A percentile compares a stretch with the other conserved stretches of the same genome.
These are phyloP conservation scores for Aspergillus aculeatinus DNA, from an alignment of 2,329 filamentous ascomycete species.

Conservation along the genomic window DNA sequence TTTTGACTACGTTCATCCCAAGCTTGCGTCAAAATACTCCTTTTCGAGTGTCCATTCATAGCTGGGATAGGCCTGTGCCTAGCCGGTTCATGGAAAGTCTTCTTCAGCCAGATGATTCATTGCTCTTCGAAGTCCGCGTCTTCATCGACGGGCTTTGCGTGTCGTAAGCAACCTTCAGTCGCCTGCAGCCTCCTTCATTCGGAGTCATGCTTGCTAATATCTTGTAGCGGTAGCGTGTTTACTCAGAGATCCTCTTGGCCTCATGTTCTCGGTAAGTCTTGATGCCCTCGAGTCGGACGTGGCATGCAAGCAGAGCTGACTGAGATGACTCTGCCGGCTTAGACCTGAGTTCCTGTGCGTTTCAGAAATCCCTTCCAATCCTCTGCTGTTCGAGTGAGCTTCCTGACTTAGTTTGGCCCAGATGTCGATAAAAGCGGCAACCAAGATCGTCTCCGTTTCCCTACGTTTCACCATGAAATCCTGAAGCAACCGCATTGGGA, in stretches of 20 bases:
- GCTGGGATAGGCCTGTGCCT: slow-evolving; percentile 63
- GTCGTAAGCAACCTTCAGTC: slow-evolving; percentile 51
- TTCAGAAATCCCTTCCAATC: slow-evolving; percentile 41
- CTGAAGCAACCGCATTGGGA: slow-evolving; percentile 71
- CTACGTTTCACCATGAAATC: slow-evolving; percentile 67
- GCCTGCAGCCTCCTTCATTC: not conserved
- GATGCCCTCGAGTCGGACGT: slow-evolving; percentile 1
- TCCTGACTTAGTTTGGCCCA: slow-evolving; percentile 13
- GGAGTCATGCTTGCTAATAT: slow-evolving; percentile 3
- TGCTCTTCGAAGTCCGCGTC: slow-evolving; percentile 65
- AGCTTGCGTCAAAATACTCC: slow-evolving; percentile 58
- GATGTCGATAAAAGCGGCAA: slow-evolving; percentile 57
- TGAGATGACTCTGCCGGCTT: not conserved
- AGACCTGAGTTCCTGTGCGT: slow-evolving; percentile 40
- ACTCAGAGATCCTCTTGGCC: slow-evolving; percentile 54
- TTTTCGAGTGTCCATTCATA: slow-evolving; percentile 74
- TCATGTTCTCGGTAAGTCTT: slow-evolving; percentile 50
- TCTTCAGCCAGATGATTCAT: slow-evolving; percentile 56
- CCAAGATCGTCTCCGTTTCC: slow-evolving; percentile 66
- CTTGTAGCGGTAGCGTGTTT: slow-evolving; percentile 55
- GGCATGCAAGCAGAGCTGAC: not conserved
- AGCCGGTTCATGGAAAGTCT: slow-evolving; percentile 59
- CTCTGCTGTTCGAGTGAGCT: slow-evolving; percentile 12
- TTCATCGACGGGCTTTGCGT: slow-evolving; percentile 66
- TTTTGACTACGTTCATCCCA: slow-evolving; percentile 70